Evolutionary conservation across 2,329 filamentous ascomycete species (phyloP).

Genomic region (Verticillium albo-atrum): DNA sequence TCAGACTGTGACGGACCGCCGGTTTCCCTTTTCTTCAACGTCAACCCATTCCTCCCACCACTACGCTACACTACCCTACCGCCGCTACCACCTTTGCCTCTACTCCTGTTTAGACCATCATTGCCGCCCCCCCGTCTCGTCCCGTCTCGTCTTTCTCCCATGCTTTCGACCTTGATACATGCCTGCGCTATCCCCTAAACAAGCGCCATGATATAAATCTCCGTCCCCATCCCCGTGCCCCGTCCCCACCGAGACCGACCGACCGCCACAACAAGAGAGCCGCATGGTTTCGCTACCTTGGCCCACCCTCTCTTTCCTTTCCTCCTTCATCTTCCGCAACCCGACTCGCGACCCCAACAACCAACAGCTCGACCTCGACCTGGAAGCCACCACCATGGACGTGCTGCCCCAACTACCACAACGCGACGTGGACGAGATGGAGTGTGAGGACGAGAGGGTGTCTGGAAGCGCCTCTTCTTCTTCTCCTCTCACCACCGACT

Average conservation of each 20-base stretch:
- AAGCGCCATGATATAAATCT: conserved; percentile 10
- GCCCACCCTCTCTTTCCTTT: not conserved
- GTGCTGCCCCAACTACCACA: not conserved
- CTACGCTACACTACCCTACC: not conserved
- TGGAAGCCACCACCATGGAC: not conserved
- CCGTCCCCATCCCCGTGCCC: not conserved
- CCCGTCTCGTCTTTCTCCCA: not conserved
- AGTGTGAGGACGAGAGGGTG: not conserved
- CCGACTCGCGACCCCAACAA: conserved; percentile 7
- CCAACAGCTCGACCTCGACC: not conserved
- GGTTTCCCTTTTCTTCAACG: conserved; percentile 13
- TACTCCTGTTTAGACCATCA: too few species aligned
- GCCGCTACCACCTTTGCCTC: not conserved
- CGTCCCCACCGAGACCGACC: not conserved
- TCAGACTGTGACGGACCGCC: not conserved
- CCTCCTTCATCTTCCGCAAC: conserved; percentile 2
- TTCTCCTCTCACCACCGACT: conserved; percentile 25
- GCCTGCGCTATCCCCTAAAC: not conserved
- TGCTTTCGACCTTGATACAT: not conserved
- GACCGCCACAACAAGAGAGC: not conserved
- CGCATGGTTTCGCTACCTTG: conserved; percentile 6
- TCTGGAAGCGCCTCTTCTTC: conserved; percentile 16
- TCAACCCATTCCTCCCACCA: conserved; percentile 6
- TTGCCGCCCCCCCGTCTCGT: too few species aligned
- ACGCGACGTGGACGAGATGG: not conserved